phyloP scores from a whole-genome alignment of 306 rosid genomes.

The Comarum palustre region DNA sequence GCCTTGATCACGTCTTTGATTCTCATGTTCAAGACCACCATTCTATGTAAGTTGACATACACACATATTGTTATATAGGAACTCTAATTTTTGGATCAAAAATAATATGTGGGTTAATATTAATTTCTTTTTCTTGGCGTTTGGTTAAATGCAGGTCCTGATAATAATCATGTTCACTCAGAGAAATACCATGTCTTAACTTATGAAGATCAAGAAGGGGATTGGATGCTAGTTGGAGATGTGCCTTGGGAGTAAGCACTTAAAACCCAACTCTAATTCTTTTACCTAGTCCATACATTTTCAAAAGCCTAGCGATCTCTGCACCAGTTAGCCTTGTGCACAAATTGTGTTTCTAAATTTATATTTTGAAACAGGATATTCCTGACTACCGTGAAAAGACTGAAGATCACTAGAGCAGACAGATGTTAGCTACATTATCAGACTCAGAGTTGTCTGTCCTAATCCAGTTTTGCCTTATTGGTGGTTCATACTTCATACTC shows the following conservation, averaged over 20 bases:
- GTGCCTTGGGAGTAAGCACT: conserved; percentile 27
- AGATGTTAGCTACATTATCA: conserved; percentile 11
- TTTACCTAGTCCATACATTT: neutral
- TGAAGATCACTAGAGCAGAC: conserved; percentile 26
- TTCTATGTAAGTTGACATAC: conserved; percentile 3
- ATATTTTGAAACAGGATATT: conserved; percentile 14
- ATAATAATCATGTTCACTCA: conserved; percentile 7
- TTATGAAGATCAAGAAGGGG: conserved; percentile 24
- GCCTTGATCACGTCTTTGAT: conserved; percentile 16
- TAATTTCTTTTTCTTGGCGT: neutral
- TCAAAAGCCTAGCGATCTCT: neutral
- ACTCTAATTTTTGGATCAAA: neutral
- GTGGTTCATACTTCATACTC: conserved; percentile 4
- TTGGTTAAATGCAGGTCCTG: conserved; percentile 12
- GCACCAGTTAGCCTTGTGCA: neutral
- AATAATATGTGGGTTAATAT: neutral
- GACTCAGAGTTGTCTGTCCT: neutral
- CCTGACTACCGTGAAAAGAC: conserved; percentile 22
- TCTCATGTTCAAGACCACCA: conserved; percentile 23
- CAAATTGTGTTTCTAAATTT: neutral
- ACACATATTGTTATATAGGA: neutral
- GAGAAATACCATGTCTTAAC: conserved; percentile 16
- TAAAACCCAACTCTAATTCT: neutral
- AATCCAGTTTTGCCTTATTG: conserved; percentile 9
- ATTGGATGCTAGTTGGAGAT: conserved; percentile 31